Evolutionary conservation across 1,139 yeast genomes (phyloP), one percentile per base, ranked within the genome.

Genomic region (Debaryomyces sp.): DNA sequence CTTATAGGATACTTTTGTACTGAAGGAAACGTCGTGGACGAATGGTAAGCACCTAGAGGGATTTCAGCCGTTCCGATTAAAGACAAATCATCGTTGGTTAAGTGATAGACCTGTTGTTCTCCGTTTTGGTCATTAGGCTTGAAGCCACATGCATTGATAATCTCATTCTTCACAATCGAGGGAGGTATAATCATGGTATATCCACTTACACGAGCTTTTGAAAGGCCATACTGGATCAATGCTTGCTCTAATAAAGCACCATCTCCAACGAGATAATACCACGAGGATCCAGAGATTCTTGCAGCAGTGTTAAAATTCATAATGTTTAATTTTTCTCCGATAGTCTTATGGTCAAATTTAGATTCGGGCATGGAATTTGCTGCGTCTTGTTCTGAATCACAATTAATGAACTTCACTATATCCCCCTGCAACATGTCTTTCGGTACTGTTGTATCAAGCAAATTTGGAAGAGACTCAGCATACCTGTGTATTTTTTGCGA

Each of bases 21-120:
- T 4, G 56, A 45, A 15, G 60, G 60, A 34, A 71, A 61, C 6
- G 50, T 51, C 15, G 63, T 53, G 3, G 72, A 67, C 1, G 75
- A 67, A 54, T 64, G 74, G 53, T 87, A 70, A 0, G 92, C 97
- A 0, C 97, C 99, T 32, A 95, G 67, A 0, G 99, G 90, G 38
- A 95, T 92, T 62, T 95, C 99, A 0, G 99, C 97, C 0, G 99
- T 95, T 1, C 98, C 99, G 0, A 94, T 86, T 35, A 95, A 71
- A 38, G 96, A 87, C 46, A 86, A 67, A 13, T 66, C 65, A 38
- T 80, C 82, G 42, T 73, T 73, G 2, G 73, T 68, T 13, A 90
- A 63, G 44, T 79, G 79, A 65, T 92, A 95, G 0, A 91, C 85
- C 62, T 95, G 99, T 48, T 85, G 85, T 58, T 91, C 98, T 50